Base-by-base conservation (phyloP, 306 rosid genomes). In the Abrus pulchellus region DNA sequence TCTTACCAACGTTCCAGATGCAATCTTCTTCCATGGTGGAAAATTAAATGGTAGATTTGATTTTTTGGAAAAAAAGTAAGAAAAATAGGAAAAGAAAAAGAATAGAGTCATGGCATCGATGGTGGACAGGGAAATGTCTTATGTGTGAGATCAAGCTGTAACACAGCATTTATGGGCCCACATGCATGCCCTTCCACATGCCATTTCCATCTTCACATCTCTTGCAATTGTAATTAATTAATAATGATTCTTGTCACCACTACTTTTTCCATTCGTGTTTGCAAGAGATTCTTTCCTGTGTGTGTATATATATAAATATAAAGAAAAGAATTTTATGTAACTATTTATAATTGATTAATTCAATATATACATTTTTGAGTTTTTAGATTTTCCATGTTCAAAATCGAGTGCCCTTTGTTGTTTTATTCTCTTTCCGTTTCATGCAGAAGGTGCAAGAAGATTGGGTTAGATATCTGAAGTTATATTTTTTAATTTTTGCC, bases 91-190 rank as follows among this genome's bases (percentile, higher is more conserved):
- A 49, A 13, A 32, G 13, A 33, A 14, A 75, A 68, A 61, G 40
- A 65, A 68, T 43, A 64, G 9, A 71, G 36, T 13, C 9, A 20
- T 66, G 5, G 40, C 5, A n/a, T 57, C 10, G 28, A 29, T 54
- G 10, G 9, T 70, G 66, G 28, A 3, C 27, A 48, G 34, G 33
- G 59, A 72, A 83, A 80, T 86, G 88, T 80, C 83, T 84, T 74
- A 12, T 80, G 32, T 72, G 62, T 2, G 41, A 7, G 70, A 45
- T 67, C 82, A 77, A 74, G 83, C 84, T 86, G 83, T 72, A 82
- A 82, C 67, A 80, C 74, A 78, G 52, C 66, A 68, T 13, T 72
- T 44, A 0, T 56, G 87, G 89, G 41, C 85, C 88, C 82, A 74
- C 85, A 28, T 36, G 56, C 57, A 71, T 53, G 43, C 64, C 44